Evolutionary conservation across 768 basidiomycete species (phyloP), one percentile per base, ranked within the genome.

Genomic region (Tremella mesenterica): DNA sequence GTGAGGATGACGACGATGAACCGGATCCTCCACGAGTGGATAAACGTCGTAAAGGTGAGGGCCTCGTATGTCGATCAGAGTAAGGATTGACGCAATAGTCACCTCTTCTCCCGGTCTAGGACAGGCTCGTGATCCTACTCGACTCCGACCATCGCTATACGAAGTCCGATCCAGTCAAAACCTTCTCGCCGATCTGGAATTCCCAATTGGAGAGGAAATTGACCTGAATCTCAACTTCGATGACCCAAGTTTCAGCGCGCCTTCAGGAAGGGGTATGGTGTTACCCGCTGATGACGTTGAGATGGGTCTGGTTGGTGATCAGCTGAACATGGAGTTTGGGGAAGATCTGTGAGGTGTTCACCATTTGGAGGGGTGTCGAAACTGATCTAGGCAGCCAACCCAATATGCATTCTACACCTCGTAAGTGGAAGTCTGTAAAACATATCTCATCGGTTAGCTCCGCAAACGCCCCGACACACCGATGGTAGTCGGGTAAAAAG

Each of bases 201-300:
- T 58, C 2, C 52, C 38, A 3, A 28, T 53, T 16, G 57, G 48
- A 20, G 30, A 47, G 16, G 53, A 53, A 44, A 4, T 52, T 10
- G 61, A 63, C 27, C 36, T 64, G 21, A 57, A 58, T 47, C 51
- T 62, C 5, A 46, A 41, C 16, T 33, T 60, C 12, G 51, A 48
- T 30, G 29, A 27, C 4, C 25, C 26, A 2, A 57, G 55, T 27
- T 59, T 55, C 28, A 59, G 58, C 30, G 58, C 28, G 10, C 58
- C 61, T 2, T 59, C 55, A 1, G 51, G 61, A 16, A 23, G 52
- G 18, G 58, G 36, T 10, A 47, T 57, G 27, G 55, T 51, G 13
- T 20, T 59, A 29, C 50, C 51, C 1, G 28, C 16, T 7, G 51
- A 29, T 5, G 38, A 8, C 14, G 38, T 4, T 18, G 5, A 41